These are phyloP conservation scores for Kitagawia praeruptora DNA, from an alignment of 129 eudicot genomes.

Conservation along the genomic window DNA sequence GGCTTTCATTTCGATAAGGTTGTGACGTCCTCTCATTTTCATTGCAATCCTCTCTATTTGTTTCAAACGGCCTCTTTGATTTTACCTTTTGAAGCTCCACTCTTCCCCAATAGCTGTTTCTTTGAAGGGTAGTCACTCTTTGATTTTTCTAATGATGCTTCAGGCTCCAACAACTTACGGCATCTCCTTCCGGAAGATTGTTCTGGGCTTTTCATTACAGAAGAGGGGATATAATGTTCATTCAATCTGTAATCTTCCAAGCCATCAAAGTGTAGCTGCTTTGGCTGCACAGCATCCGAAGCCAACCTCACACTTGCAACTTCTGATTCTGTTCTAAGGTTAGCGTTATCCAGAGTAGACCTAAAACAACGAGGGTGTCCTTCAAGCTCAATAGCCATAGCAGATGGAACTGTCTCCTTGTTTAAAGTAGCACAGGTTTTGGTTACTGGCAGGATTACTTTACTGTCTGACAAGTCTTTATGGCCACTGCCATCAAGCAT, in stretches of 20 bases:
- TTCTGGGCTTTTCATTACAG: constrained; percentile 23
- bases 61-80: constrained; percentile 9
- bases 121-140: constrained; percentile 12
- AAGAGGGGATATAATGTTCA: constrained; percentile 14
- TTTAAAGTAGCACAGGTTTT: constrained; percentile 7
- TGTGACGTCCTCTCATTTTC: constrained; percentile 11
- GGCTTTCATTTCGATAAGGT: constrained; percentile 13
- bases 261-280: constrained; percentile 45
- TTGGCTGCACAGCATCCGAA: constrained; percentile 40
- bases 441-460: neutral
- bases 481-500: neutral
- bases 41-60: constrained; percentile 5
- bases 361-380: constrained; percentile 21
- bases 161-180: constrained; percentile 14
- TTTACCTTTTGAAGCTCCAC: constrained; percentile 18
- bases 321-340: constrained; percentile 25
- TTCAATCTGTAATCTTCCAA: constrained; percentile 29
- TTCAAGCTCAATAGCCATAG: constrained; percentile 26
- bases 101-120: constrained; percentile 21
- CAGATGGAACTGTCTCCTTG: constrained; percentile 20
- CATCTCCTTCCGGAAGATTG: constrained; percentile 22
- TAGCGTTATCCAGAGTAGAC: constrained; percentile 17
- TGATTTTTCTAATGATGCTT: constrained; percentile 26
- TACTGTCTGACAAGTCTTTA: neutral
- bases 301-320: constrained; percentile 23